phyloP scores from a whole-genome alignment of 345 rosid genomes.

The Melaleuca alternifolia region DNA sequence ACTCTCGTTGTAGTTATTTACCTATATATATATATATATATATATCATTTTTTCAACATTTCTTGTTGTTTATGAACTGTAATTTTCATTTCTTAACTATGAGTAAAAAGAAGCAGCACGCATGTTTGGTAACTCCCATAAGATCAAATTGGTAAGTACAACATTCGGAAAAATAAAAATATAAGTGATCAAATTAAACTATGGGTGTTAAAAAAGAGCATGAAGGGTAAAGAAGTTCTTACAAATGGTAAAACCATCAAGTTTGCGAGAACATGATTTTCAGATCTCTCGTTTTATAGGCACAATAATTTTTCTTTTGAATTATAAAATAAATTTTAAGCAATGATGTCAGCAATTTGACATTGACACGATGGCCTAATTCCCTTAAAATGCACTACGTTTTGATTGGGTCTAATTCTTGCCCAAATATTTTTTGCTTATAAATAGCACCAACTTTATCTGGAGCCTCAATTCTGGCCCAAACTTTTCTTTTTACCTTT shows the following conservation, averaged over 20 bases:
- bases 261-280: background rate
- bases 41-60: too few species aligned
- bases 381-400: background rate
- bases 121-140: background rate
- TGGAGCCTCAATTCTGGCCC: background rate
- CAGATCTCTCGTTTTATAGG: background rate
- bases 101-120: too few species aligned
- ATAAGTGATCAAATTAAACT: background rate
- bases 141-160: background rate
- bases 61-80: too few species aligned
- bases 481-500: background rate
- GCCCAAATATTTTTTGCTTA: background rate
- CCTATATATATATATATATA: too few species aligned
- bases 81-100: too few species aligned
- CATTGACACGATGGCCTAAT: background rate
- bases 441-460: background rate
- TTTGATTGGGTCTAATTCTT: background rate
- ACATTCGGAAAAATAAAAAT: background rate
- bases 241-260: background rate
- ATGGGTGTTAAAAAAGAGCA: background rate
- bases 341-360: background rate
- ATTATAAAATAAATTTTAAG: background rate
- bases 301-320: background rate
- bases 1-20: too few species aligned
- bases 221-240: background rate